Conservation (phyloP, 164 flowering plant species). For the Santalum album region DNA sequence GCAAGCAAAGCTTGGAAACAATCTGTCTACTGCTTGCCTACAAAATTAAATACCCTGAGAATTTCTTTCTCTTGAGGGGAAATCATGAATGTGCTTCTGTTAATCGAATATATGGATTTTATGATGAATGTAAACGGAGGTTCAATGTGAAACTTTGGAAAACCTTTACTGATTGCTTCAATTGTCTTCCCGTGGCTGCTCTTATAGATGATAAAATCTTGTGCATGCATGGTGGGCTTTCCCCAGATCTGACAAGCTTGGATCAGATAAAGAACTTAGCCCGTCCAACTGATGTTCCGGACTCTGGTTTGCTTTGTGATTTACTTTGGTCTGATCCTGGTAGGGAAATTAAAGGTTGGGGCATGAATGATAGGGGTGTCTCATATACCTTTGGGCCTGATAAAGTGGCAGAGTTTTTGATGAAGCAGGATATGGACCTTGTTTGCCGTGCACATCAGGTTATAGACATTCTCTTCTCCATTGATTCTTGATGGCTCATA, state of each 20-base stretch:
- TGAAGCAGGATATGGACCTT: constrained; percentile 72
- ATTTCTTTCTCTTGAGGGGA: constrained; percentile 70
- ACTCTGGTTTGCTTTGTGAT: constrained; percentile 79
- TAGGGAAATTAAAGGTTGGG: constrained; percentile 66
- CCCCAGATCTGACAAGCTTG: constrained; percentile 60
- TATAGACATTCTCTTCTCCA: not conserved
- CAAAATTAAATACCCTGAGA: constrained; percentile 76
- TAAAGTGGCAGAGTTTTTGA: constrained; percentile 58
- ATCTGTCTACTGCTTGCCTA: constrained; percentile 81
- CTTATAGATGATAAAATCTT: constrained; percentile 74
- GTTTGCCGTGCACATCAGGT: constrained; percentile 90
- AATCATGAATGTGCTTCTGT: constrained; percentile 83
- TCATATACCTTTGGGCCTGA: constrained; percentile 81
- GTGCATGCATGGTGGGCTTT: constrained; percentile 95
- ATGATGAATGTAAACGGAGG: constrained; percentile 83
- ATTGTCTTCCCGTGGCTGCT: constrained; percentile 86
- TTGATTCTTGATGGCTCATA: not conserved
- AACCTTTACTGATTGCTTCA: constrained; percentile 65
- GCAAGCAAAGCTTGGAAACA: constrained; percentile 78
- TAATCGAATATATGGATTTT: constrained; percentile 80
- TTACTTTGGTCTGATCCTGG: constrained; percentile 87
- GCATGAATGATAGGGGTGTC: constrained; percentile 80
- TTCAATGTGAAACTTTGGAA: constrained; percentile 80
- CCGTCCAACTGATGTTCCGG: constrained; percentile 81
- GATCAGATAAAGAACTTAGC: constrained; percentile 57